phyloP scores from a whole-genome alignment of 768 basidiomycete genomes.

The Hirschioporus abietinus region DNA sequence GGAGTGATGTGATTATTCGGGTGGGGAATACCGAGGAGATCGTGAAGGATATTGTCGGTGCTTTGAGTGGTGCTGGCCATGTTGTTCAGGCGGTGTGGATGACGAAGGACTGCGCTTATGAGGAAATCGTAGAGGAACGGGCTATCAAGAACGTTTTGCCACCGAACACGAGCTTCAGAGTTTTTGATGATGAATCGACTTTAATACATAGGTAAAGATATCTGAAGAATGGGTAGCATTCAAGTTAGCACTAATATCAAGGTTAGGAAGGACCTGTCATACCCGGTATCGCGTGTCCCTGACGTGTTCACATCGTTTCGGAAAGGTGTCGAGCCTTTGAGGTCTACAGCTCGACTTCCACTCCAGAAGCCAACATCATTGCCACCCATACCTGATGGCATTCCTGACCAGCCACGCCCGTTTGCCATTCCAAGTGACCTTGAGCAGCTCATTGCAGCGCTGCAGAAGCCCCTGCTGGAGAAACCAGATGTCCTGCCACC shows the following conservation, averaged over 20 bases:
- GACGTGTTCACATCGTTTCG: constrained; percentile 38
- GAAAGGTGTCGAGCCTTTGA: constrained; percentile 32
- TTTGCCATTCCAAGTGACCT: constrained; percentile 7
- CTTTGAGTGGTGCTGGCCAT: neutral
- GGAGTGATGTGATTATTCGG: constrained; percentile 29
- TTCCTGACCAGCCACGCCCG: constrained; percentile 7
- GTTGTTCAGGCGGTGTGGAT: constrained; percentile 14
- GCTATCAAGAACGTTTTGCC: constrained; percentile 10
- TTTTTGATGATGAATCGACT: constrained; percentile 20
- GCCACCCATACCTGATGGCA: constrained; percentile 10
- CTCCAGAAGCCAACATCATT: constrained; percentile 14
- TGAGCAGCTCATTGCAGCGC: neutral
- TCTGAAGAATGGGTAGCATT: neutral
- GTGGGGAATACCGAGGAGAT: constrained; percentile 33
- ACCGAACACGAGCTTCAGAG: constrained; percentile 9
- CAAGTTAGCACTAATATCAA: constrained; percentile 26
- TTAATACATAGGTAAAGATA: constrained; percentile 21
- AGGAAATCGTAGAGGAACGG: constrained; percentile 30
- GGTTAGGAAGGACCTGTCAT: constrained; percentile 13
- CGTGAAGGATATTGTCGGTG: constrained; percentile 23
- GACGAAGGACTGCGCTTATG: constrained; percentile 23
- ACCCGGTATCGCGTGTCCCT: constrained; percentile 19
- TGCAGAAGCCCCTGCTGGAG: constrained; percentile 4
- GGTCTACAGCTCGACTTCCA: constrained; percentile 27
- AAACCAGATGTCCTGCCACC: neutral